Base-by-base conservation (phyloP, 129 eudicot genomes). In the Tagetes erecta region DNA sequence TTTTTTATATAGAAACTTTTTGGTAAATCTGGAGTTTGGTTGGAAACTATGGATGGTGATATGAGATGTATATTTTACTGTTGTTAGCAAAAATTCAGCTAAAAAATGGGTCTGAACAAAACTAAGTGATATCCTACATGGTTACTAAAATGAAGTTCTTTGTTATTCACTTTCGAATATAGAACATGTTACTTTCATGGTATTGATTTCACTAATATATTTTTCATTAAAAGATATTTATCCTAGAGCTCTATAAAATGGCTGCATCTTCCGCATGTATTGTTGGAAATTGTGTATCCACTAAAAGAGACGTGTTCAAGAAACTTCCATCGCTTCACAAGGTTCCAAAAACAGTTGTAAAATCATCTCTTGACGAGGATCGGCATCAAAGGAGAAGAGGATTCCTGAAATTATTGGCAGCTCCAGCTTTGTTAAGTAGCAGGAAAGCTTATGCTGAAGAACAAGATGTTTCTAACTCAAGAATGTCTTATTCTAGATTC, bases 401-500 rank as follows among this genome's bases (percentile, higher is more conserved):
- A 53, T 94, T 94, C 51, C 70, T 94, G 3, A 94, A 88, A 68
- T 73, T 94, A 59, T 57, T 93, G 72, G 80, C 83, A 60, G 60
- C 84, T 13, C 97, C 99, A 9, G 76, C 96, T 46, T 86, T 90
- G 71, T 41, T 86, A 33, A 83, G 84, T 68, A 72, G 41, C 38
- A 87, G 84, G 60, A 94, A 81, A 76, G 99, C 99, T 52, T 74
- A 67, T 75, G 83, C 82, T n/a, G 97, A 94, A 41, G 99, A 94
- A 52, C 96, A 94, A 84, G 93, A 89, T 7, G 97, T 88, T 78
- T 91, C 99, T n/a, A 91, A 89, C 80, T 94, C 99, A 57, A 91
- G 99, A 74, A 94, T 94, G 99, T 94, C 99, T 52, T 94, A 91
- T 72, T 94, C 99, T 11, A 86, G 97, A 77, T 94, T 90, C 71